These are phyloP conservation scores for Flaveria floridana DNA, from an alignment of 140 eudicot genomes.

Conservation along the genomic window DNA sequence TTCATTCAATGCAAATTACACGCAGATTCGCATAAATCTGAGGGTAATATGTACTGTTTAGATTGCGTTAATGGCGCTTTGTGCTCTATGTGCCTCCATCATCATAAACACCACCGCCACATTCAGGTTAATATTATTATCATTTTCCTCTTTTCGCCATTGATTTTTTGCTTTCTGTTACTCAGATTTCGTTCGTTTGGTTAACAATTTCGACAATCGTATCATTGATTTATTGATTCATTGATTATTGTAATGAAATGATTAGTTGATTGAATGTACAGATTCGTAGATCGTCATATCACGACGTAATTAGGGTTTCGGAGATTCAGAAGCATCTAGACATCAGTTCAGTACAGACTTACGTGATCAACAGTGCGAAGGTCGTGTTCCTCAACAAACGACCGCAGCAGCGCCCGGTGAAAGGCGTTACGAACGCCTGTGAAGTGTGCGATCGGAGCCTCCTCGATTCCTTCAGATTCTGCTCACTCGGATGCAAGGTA, in stretches of 20 bases:
- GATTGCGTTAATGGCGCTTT: constrained; percentile 58
- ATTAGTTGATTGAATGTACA: constrained; percentile 21
- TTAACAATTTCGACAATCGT: too few relatives aligned
- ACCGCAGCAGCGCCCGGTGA: constrained; percentile 62
- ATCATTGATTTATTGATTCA: too few relatives aligned
- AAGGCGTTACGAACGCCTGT: constrained; percentile 60
- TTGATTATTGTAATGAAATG: neutral
- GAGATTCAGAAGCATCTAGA: constrained; percentile 61
- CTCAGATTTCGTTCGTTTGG: too few relatives aligned
- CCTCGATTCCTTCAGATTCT: constrained; percentile 61
- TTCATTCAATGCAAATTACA: constrained; percentile 58
- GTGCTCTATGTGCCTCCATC: constrained; percentile 55
- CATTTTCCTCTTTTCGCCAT: too few relatives aligned
- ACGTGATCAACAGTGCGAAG: constrained; percentile 60
- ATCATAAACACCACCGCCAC: constrained; percentile 48
- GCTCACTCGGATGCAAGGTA: constrained; percentile 70
- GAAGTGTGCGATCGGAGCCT: constrained; percentile 60
- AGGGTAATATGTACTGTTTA: constrained; percentile 72
- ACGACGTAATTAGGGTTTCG: constrained; percentile 57
- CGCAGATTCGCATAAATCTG: constrained; percentile 59
- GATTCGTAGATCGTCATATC: constrained; percentile 67
- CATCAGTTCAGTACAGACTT: constrained; percentile 55
- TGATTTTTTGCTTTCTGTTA: neutral
- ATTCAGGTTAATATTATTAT: constrained; percentile 44
- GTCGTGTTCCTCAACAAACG: constrained; percentile 57